Base-by-base conservation (phyloP, 441 rosid species). In the Geranium incanum region DNA sequence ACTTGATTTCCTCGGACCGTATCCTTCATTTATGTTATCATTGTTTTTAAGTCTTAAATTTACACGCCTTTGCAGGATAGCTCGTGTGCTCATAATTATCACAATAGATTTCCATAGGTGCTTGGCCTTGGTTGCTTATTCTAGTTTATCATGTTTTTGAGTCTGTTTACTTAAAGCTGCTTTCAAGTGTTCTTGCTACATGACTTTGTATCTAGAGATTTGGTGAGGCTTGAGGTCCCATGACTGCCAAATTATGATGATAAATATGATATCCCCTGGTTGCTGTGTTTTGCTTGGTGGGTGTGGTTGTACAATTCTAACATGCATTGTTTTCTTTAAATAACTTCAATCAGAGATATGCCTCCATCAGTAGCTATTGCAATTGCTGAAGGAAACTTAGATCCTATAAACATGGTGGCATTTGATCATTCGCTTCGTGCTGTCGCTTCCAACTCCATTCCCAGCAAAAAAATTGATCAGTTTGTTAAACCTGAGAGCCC, bases 1-100 rank as follows among this genome's bases (percentile, higher is more conserved):
- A 68, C 89, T 89, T n/a, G 89, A 93, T 79, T 91, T 91, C 75
- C 85, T 91, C 16, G 97, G 98, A 73, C 96, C 91, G 97, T 91
- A 93, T 89, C 97, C 92, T 87, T 68, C 67, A 38, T 64, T 63
- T 39, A 23, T 18, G 39, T 13, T 16, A 9, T n/a, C 11, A 12
- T 2, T 45, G 3, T 18, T 0, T 11, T 19, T 11, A 6, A 9
- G 5, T 72, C 66, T 36, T 48, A 11, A 12, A 52, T 11, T 11
- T 52, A 12, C n/a, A 12, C 6, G n/a, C 4, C n/a, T 1, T 48
- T 7, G 55, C n/a, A 7, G 8, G 11, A 6, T 6, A 13, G 55
- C n/a, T 48, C 55, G 1, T 7, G 8, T 48, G 55, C 55, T 48
- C 55, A 6, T 7, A 0, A 6, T 48, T 48, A 13, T 6, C 55